Percentiles rank a stretch among this genome's conserved stretches.
phyloP scores from a whole-genome alignment of 305 asterid genomes.

The Solanum hybrid region DNA sequence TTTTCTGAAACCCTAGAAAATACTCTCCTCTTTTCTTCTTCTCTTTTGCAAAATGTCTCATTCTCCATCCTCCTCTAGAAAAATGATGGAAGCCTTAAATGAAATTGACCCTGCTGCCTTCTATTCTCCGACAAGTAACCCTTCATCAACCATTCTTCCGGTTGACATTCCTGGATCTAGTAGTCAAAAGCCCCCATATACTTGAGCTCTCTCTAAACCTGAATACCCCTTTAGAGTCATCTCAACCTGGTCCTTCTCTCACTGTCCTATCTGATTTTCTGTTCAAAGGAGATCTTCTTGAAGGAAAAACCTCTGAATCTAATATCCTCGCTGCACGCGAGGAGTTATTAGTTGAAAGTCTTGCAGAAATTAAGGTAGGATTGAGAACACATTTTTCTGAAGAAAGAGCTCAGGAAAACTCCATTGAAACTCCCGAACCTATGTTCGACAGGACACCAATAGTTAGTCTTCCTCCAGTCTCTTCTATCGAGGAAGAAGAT shows the following conservation, averaged over 20 bases:
- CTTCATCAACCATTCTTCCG: background rate
- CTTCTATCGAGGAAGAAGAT: background rate
- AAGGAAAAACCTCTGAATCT: background rate
- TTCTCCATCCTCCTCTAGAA: background rate
- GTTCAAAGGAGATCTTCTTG: background rate
- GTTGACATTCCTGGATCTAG: background rate
- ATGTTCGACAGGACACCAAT: background rate
- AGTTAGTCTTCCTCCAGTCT: background rate
- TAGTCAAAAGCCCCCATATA: background rate
- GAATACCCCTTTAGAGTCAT: background rate
- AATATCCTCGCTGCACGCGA: background rate
- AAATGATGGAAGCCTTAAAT: background rate
- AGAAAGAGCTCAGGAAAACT: background rate
- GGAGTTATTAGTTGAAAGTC: background rate
- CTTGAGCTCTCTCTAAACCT: background rate
- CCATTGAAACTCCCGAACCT: background rate
- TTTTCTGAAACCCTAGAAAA: background rate
- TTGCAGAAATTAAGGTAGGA: background rate
- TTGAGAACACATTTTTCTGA: background rate
- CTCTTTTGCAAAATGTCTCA: background rate
- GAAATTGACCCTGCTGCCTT: background rate
- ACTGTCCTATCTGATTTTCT: background rate
- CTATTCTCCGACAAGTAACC: background rate
- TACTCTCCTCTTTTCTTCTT: background rate
- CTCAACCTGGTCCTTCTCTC: background rate